Conservation (phyloP, 345 rosid species). For the Aquilaria sinensis region DNA sequence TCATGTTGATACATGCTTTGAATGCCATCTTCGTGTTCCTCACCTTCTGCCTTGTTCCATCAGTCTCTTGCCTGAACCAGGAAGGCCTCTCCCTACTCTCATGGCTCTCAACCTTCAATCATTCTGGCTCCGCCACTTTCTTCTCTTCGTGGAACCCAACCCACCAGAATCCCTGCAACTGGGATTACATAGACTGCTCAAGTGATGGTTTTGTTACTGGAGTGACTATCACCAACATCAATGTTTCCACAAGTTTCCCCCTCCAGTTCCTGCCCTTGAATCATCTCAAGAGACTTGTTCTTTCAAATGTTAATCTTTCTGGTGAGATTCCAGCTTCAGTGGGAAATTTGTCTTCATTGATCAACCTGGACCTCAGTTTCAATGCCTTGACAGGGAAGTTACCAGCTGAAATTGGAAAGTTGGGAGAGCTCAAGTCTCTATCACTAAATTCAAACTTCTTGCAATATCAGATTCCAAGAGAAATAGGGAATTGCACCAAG, state of each 20-base stretch:
- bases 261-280: slow-evolving; percentile 34
- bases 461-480: slow-evolving; percentile 37
- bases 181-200: slow-evolving; percentile 54
- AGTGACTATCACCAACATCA: slow-evolving; percentile 31
- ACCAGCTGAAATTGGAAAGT: slow-evolving; percentile 44
- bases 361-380: slow-evolving; percentile 55
- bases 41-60: slow-evolving; percentile 33
- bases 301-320: slow-evolving; percentile 43
- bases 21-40: slow-evolving; percentile 39
- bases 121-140: slow-evolving; percentile 38
- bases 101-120: slow-evolving; percentile 60
- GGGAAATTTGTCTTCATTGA: slow-evolving; percentile 42
- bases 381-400: slow-evolving; percentile 45
- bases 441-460: slow-evolving; percentile 45
- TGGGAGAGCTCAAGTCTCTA: slow-evolving; percentile 29
- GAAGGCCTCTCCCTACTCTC: slow-evolving; percentile 68
- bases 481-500: slow-evolving; percentile 43
- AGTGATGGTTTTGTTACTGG: slow-evolving; percentile 34
- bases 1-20: slow-evolving; percentile 48
- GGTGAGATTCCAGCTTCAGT: slow-evolving; percentile 50
- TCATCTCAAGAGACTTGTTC: slow-evolving; percentile 39
- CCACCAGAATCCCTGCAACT: slow-evolving; percentile 54
- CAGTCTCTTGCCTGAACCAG: slow-evolving; percentile 46
- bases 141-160: slow-evolving; percentile 62
- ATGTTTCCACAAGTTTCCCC: slow-evolving; percentile 45